Conservation (phyloP, 2,329 filamentous ascomycete genomes). For the Calonectria crousiana region DNA sequence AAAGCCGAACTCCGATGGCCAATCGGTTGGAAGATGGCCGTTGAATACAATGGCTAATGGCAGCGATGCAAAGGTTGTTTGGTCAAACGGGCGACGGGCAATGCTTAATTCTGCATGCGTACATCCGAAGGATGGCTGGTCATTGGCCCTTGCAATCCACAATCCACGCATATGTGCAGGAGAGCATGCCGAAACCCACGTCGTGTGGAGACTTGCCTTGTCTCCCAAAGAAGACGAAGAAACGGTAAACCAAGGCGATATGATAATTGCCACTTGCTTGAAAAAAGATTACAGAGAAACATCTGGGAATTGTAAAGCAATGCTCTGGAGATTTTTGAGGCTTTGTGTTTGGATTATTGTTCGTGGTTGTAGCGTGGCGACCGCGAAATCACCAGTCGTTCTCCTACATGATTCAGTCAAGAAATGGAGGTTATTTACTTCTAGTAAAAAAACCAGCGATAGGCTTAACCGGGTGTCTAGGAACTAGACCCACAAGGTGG, state of each 20-base stretch:
- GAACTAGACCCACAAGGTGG: too few species aligned
- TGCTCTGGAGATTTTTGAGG: not conserved
- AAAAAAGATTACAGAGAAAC: not conserved
- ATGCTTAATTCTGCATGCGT: not conserved
- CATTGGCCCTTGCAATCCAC: not conserved
- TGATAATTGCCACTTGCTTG: not conserved
- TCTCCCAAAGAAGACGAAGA: not conserved
- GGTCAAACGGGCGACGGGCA: not conserved
- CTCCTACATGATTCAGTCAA: not conserved
- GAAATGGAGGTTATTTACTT: not conserved
- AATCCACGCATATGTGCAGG: not conserved
- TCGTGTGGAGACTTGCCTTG: not conserved
- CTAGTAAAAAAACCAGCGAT: too few species aligned
- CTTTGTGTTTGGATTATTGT: not conserved
- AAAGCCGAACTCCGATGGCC: slow-evolving; percentile 16
- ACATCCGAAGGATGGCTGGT: not conserved
- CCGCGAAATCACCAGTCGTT: not conserved
- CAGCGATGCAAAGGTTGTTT: not conserved
- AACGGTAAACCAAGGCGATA: not conserved
- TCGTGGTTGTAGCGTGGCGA: not conserved
- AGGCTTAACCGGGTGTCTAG: too few species aligned
- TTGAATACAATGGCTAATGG: not conserved
- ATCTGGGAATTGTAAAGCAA: not conserved
- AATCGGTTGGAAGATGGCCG: slow-evolving; percentile 19
- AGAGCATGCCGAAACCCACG: not conserved